Conservation (phyloP, 169 alveolate species). For the Plasmodium fragile region DNA sequence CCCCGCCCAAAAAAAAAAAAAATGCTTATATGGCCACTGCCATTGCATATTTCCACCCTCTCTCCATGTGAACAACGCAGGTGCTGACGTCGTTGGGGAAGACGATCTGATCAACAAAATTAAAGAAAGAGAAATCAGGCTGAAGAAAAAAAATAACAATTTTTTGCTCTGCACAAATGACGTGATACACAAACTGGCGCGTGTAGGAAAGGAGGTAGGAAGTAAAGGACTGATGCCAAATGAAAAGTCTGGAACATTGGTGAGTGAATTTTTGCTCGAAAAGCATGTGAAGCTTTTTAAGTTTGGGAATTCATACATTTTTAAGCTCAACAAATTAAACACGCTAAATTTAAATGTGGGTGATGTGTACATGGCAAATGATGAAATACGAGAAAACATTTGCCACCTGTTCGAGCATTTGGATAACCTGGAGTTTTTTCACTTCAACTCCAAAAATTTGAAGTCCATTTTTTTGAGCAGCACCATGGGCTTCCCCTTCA, state of each 20-base stretch:
- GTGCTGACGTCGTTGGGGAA: constrained; percentile 76
- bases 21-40: not conserved
- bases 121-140: constrained; percentile 58
- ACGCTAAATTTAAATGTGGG: constrained; percentile 86
- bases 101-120: constrained; percentile 67
- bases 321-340: constrained; percentile 82
- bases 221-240: constrained; percentile 86
- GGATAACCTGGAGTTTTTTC: constrained; percentile 63
- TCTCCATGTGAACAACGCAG: not conserved
- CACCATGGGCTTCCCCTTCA: constrained; percentile 76
- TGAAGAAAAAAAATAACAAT: constrained; percentile 80
- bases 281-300: constrained; percentile 67
- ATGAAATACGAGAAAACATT: constrained; percentile 83
- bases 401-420: constrained; percentile 41
- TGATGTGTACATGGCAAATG: constrained; percentile 85
- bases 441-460: constrained; percentile 46
- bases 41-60: not conserved
- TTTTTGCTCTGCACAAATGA: constrained; percentile 81
- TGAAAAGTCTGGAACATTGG: constrained; percentile 80
- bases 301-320: constrained; percentile 67
- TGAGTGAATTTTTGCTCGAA: constrained; percentile 49
- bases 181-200: constrained; percentile 81
- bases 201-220: constrained; percentile 81
- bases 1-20: no score
- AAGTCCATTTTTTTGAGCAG: constrained; percentile 53